A percentile compares a stretch with the other conserved stretches of the same genome.
phyloP scores from a whole-genome alignment of 371 early-diverging fungal genomes.

The Fennellomyces sp. region DNA sequence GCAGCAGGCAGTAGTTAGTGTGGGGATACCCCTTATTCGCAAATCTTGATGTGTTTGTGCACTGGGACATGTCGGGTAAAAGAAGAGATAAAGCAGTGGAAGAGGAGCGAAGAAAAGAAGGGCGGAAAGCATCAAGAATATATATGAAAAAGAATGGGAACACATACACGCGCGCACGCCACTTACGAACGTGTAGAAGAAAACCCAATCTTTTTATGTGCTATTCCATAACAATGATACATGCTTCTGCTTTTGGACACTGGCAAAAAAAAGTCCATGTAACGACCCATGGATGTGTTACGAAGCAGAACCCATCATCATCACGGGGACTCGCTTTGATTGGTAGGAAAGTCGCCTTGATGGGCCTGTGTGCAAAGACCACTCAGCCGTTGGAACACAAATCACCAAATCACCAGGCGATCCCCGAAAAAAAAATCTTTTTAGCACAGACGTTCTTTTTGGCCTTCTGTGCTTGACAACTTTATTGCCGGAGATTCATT shows the following conservation, averaged over 20 bases:
- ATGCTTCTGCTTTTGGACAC: not conserved
- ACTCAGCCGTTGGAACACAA: not conserved
- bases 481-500: not conserved
- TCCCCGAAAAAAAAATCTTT: slow-evolving; percentile 2
- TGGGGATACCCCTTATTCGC: not conserved
- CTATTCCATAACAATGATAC: slow-evolving; percentile 2
- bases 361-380: slow-evolving; percentile 3
- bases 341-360: slow-evolving; percentile 6
- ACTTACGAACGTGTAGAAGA: too few species aligned
- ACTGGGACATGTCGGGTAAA: slow-evolving; percentile 1
- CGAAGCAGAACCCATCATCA: slow-evolving; percentile 1
- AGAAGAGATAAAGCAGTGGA: not conserved
- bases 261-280: not conserved
- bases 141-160: too few species aligned
- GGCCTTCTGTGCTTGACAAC: slow-evolving; percentile 1
- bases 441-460: slow-evolving; percentile 3
- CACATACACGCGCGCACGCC: not conserved
- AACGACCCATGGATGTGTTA: slow-evolving; percentile 2
- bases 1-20: slow-evolving; percentile 20
- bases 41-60: not conserved
- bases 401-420: not conserved
- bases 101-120: slow-evolving; percentile 2
- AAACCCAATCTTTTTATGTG: not conserved
- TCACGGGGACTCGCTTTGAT: slow-evolving; percentile 2
- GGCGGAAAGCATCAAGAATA: slow-evolving; percentile 1